Conservation (phyloP, 1,284 basidiomycete genomes). For the Butyriboletus appendiculatus region DNA sequence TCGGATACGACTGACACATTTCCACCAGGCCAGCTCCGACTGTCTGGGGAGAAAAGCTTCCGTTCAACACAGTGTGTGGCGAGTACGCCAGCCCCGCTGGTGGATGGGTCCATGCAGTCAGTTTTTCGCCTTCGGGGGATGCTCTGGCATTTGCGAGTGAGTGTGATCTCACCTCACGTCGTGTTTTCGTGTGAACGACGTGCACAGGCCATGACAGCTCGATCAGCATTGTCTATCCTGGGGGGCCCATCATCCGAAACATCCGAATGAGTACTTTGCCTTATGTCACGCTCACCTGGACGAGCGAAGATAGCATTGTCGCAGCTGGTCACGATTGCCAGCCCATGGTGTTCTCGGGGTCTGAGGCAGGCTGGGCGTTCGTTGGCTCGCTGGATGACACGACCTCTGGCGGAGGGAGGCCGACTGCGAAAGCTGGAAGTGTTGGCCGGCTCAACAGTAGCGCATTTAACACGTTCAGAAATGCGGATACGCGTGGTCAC, state of each 20-base stretch:
- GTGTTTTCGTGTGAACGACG: slow-evolving; percentile 1
- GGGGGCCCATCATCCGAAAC: slow-evolving; percentile 65
- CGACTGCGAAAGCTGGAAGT: slow-evolving; percentile 44
- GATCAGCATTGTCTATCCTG: slow-evolving; percentile 87
- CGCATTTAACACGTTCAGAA: slow-evolving; percentile 94
- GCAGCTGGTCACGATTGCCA: slow-evolving; percentile 99
- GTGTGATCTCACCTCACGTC: slow-evolving; percentile 31
- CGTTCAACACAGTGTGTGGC: slow-evolving; percentile 97
- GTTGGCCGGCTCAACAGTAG: slow-evolving; percentile 90
- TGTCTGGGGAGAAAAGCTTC: slow-evolving; percentile 97
- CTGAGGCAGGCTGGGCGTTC: slow-evolving; percentile 70
- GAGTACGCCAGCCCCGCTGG: slow-evolving; percentile 89
- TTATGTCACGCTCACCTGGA: slow-evolving; percentile 83
- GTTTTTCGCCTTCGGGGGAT: slow-evolving; percentile 95
- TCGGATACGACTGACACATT: slow-evolving; percentile 1
- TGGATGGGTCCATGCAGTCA: slow-evolving; percentile 97
- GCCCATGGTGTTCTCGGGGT: slow-evolving; percentile 84
- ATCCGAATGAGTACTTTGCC: slow-evolving; percentile 81
- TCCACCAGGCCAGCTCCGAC: slow-evolving; percentile 75
- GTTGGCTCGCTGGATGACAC: slow-evolving; percentile 85
- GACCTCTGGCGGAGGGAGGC: slow-evolving; percentile 47
- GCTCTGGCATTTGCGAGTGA: slow-evolving; percentile 89
- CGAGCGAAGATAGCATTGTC: slow-evolving; percentile 77
- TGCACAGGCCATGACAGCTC: slow-evolving; percentile 85
- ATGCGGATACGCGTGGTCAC: slow-evolving; percentile 89